Base-by-base conservation (phyloP, 1,284 basidiomycete species). In the Kalmanozyma brasiliensis region DNA sequence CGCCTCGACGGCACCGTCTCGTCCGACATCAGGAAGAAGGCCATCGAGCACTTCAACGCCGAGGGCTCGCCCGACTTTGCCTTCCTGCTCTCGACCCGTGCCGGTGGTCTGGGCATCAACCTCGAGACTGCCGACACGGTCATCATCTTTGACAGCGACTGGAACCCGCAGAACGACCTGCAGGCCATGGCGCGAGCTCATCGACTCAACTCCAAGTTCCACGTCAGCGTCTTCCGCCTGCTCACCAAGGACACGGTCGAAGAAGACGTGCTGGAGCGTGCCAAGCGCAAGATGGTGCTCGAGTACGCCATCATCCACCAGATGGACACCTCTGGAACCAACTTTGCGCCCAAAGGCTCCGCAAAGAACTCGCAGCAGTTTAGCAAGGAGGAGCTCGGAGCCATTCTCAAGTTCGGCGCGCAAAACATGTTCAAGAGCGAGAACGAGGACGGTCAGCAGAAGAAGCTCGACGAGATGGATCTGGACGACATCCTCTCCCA, bases 301-400 rank as follows among this genome's bases (percentile, higher is more conserved):
- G 96, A 99, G 84, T 98, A 98, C 85, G 96, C 95, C 48, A 98
- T 99, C 85, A 98, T 99, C 86, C 95, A 97, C 84, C 95, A 98
- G 84, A 97, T 98, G 90, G 96, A 99, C 84, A 99, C 96, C 26
- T 94, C 94, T 33, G 96, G 97, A 71, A 92, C 92, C 43, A 93
- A 98, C 84, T 89, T 98, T 70, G 91, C 76, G 40, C 89, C 90
- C 49, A 92, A 93, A 41, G 63, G 68, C 8, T 49, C 63, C n/a
- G 47, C 62, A 46, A 79, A 79, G 64, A 73, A 69, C 33, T 65
- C 71, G 22, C 85, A 88, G 40, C 91, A 94, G 82, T 87, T 97
- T 76, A 96, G 92, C 84, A 97, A 95, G 84, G 96, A 98, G 74
- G 96, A 99, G 83, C 87, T 99, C 34, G 92, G 92, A 33, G 94